These are phyloP conservation scores for Phialophora tarda DNA, from an alignment of 2,329 filamentous ascomycete species.

Conservation along the genomic window DNA sequence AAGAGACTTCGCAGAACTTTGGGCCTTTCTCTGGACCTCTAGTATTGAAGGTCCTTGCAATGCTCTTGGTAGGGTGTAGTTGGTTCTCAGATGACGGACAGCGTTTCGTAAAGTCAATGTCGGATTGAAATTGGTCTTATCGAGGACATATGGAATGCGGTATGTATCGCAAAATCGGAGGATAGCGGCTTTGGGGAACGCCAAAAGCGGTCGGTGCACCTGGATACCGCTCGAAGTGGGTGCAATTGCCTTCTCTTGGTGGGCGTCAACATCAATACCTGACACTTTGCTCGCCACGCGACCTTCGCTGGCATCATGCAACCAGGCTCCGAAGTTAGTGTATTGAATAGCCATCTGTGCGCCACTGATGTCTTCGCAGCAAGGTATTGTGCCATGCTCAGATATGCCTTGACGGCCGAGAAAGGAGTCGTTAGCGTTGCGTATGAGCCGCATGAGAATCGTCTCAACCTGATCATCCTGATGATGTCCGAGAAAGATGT, in stretches of 20 bases:
- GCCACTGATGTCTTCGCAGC: slow-evolving; percentile 34
- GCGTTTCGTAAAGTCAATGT: slow-evolving; percentile 82
- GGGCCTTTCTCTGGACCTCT: slow-evolving; percentile 23
- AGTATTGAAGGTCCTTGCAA: slow-evolving; percentile 54
- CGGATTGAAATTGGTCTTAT: slow-evolving; percentile 78
- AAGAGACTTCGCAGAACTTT: slow-evolving; percentile 15
- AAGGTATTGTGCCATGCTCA: slow-evolving; percentile 28
- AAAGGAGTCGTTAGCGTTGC: slow-evolving; percentile 24
- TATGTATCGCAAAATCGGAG: slow-evolving; percentile 74
- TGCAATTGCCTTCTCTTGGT: slow-evolving; percentile 55
- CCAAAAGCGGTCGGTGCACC: slow-evolving; percentile 71
- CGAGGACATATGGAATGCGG: slow-evolving; percentile 77
- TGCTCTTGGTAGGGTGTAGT: slow-evolving; percentile 69
- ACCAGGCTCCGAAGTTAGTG: slow-evolving; percentile 21
- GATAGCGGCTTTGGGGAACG: slow-evolving; percentile 57
- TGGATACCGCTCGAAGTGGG: slow-evolving; percentile 61
- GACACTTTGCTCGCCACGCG: slow-evolving; percentile 19
- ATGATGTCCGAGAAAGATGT: slow-evolving; percentile 83
- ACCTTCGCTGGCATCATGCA: slow-evolving; percentile 2
- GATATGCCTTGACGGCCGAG: slow-evolving; percentile 36
- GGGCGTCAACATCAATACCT: slow-evolving; percentile 3
- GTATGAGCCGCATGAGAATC: slow-evolving; percentile 74
- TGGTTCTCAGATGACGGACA: slow-evolving; percentile 68
- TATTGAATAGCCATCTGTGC: slow-evolving; percentile 21
- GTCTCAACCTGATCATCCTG: slow-evolving; percentile 91